phyloP scores from a whole-genome alignment of 2,329 filamentous ascomycete genomes.

The Ophiognomonia clavigignenti-juglandacearum region DNA sequence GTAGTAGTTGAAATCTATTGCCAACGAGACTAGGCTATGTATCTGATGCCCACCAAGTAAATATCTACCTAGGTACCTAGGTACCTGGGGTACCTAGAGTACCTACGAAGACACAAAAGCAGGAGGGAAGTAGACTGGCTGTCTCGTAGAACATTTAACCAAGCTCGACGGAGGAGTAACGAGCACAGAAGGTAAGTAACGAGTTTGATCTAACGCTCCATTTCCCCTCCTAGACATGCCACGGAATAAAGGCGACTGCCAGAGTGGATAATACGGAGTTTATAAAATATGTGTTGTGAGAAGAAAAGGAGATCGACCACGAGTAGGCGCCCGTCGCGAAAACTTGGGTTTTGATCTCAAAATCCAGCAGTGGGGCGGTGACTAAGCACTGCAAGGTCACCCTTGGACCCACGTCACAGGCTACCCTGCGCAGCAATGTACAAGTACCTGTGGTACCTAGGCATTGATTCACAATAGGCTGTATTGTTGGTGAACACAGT shows the following conservation, averaged over 20 bases:
- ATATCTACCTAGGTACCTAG: too few species aligned
- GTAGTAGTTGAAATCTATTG: too few species aligned
- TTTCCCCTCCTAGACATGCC: conserved; percentile 60
- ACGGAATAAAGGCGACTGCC: conserved; percentile 48
- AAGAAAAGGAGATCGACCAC: conserved; percentile 22
- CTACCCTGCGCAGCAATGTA: too few species aligned
- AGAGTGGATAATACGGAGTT: conserved; percentile 70
- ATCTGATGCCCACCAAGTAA: too few species aligned
- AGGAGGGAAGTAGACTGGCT: neutral
- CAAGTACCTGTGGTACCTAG: too few species aligned
- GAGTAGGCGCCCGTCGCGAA: neutral
- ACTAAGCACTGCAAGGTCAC: too few species aligned
- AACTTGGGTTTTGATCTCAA: conserved; percentile 14
- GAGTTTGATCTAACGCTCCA: conserved; percentile 58
- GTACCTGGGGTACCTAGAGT: too few species aligned
- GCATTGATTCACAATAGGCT: neutral
- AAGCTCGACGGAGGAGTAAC: conserved; percentile 25
- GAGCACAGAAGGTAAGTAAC: conserved; percentile 46
- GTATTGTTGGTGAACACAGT: too few species aligned
- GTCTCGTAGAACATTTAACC: conserved; percentile 29
- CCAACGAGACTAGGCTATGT: too few species aligned
- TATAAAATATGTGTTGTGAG: conserved; percentile 33
- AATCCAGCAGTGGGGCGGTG: neutral
- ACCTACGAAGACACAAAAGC: neutral
- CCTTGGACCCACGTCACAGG: too few species aligned